Conservation (phyloP, 441 rosid genomes). For the Jatropha podagrica region DNA sequence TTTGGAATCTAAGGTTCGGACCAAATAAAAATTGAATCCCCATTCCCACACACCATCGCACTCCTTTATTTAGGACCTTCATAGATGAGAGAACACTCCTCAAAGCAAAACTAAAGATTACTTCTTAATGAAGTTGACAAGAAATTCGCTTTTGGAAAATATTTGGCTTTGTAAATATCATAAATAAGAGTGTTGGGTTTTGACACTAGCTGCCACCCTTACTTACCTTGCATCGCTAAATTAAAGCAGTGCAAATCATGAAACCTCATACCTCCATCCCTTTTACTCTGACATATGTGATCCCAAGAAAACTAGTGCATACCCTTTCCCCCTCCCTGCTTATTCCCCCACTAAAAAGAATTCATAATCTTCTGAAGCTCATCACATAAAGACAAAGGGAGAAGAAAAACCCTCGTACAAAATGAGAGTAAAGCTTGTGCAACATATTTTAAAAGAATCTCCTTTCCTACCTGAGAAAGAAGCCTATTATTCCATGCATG, state of each 20-base stretch:
- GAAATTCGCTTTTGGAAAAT: neutral
- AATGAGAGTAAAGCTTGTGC: neutral
- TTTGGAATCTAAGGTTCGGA: too few relatives aligned
- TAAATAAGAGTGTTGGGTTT: neutral
- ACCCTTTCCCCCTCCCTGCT: neutral
- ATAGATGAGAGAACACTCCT: too few relatives aligned
- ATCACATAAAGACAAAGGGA: neutral
- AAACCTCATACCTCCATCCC: neutral
- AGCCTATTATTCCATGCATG: neutral
- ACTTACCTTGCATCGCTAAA: neutral
- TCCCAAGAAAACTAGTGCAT: neutral
- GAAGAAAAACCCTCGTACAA: neutral
- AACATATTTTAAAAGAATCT: neutral
- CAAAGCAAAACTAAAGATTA: too few relatives aligned
- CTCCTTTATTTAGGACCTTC: too few relatives aligned
- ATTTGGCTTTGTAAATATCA: too few relatives aligned
- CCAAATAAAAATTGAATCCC: too few relatives aligned
- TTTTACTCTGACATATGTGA: neutral
- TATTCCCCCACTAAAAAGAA: neutral
- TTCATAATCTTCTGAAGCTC: neutral
- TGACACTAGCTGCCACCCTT: neutral
- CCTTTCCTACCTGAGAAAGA: neutral
- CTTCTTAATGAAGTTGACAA: neutral
- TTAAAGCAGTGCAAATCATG: neutral
- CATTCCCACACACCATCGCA: too few relatives aligned